Percentiles rank a stretch among this genome's conserved stretches.
phyloP scores from a whole-genome alignment of 2,329 filamentous ascomycete species.

The Gyromitra esculenta region DNA sequence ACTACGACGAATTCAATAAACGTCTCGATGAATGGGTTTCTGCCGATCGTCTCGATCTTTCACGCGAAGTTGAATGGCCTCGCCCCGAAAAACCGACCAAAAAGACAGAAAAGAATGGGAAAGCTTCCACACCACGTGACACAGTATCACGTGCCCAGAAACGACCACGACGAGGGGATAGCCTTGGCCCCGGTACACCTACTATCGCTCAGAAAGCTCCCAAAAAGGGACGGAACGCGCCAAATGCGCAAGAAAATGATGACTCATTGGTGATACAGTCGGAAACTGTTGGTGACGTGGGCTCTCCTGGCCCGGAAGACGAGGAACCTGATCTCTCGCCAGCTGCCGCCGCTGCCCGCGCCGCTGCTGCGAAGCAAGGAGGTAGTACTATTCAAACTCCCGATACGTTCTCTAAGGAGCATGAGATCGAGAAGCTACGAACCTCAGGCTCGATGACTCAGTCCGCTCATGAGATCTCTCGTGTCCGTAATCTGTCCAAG shows the following conservation, averaged over 20 bases:
- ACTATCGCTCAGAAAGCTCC: conserved; percentile 42
- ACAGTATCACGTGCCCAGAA: conserved; percentile 53
- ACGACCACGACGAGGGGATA: conserved; percentile 52
- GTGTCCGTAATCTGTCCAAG: conserved; percentile 91
- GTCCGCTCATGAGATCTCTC: conserved; percentile 94
- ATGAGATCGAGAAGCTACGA: conserved; percentile 94
- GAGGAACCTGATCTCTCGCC: conserved; percentile 46
- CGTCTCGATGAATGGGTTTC: conserved; percentile 85
- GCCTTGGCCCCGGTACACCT: conserved; percentile 54
- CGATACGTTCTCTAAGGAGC: conserved; percentile 76
- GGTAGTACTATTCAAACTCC: conserved; percentile 59
- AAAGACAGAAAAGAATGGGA: conserved; percentile 61
- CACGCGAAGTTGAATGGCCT: conserved; percentile 95
- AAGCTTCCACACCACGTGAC: conserved; percentile 55
- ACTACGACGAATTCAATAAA: conserved; percentile 99
- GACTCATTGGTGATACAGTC: conserved; percentile 52
- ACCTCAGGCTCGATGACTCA: conserved; percentile 98
- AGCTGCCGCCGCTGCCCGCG: conserved; percentile 50
- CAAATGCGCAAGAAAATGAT: conserved; percentile 40
- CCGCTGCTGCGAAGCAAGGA: conserved; percentile 61
- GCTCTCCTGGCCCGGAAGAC: conserved; percentile 46
- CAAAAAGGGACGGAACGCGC: conserved; percentile 40
- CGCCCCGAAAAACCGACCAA: conserved; percentile 76
- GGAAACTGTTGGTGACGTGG: conserved; percentile 51
- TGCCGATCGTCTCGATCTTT: conserved; percentile 81